A percentile compares a stretch with the other conserved stretches of the same genome.
These are phyloP conservation scores for Uncinocarpus reesii DNA, from an alignment of 2,329 filamentous ascomycete species.

Conservation along the genomic window DNA sequence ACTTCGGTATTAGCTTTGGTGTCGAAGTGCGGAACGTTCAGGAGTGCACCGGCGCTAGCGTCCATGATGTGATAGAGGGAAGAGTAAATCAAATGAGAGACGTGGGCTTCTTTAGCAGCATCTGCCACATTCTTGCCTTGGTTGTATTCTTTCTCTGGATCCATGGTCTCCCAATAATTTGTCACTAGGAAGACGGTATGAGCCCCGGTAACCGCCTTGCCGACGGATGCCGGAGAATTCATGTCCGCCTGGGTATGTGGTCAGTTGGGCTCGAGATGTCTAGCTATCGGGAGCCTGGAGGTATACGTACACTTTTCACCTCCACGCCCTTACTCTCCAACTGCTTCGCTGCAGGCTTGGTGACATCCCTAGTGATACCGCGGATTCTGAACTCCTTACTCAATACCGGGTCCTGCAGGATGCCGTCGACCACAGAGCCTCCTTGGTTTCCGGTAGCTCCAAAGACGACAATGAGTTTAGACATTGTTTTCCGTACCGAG, in stretches of 20 bases:
- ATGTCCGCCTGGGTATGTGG: slow-evolving; percentile 31
- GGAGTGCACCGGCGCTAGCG: slow-evolving; percentile 28
- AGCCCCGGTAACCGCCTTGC: slow-evolving; percentile 34
- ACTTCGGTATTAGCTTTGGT: slow-evolving; percentile 33
- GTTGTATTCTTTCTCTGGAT: slow-evolving; percentile 29
- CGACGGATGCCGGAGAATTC: slow-evolving; percentile 31
- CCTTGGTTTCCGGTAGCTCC: slow-evolving; percentile 47
- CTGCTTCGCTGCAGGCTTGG: slow-evolving; percentile 24
- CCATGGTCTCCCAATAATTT: slow-evolving; percentile 34
- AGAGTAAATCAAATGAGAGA: slow-evolving; percentile 35
- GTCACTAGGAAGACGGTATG: slow-evolving; percentile 45
- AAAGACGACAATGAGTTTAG: slow-evolving; percentile 36
- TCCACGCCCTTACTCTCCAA: slow-evolving; percentile 27
- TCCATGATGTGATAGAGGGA: slow-evolving; percentile 28
- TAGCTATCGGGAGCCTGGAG: slow-evolving; percentile 15
- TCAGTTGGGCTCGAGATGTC: neutral
- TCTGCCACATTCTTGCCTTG: slow-evolving; percentile 34
- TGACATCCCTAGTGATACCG: slow-evolving; percentile 41
- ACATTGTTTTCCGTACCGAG: slow-evolving; percentile 8
- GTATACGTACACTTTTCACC: slow-evolving; percentile 6
- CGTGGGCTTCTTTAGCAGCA: slow-evolving; percentile 28
- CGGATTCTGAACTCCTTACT: slow-evolving; percentile 41
- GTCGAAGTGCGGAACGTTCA: slow-evolving; percentile 33
- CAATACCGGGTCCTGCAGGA: slow-evolving; percentile 39
- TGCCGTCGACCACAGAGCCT: slow-evolving; percentile 37